A percentile compares a stretch with the other conserved stretches of the same genome.
phyloP scores from a whole-genome alignment of 2,329 filamentous ascomycete species.

The Cordyceps fumosorosea region DNA sequence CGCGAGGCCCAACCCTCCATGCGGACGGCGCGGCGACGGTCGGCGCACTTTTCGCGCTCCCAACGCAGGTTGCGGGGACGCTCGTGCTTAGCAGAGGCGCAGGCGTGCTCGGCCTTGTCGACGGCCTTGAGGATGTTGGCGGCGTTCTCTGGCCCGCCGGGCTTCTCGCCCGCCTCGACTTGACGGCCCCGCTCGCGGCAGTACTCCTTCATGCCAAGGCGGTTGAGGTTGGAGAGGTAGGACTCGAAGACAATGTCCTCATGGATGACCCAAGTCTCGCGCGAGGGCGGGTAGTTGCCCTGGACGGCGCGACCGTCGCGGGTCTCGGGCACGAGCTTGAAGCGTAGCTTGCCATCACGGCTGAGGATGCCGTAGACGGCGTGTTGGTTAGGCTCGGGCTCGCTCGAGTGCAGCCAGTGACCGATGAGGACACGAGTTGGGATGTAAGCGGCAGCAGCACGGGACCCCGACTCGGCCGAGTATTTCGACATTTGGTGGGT shows the following conservation, averaged over 20 bases:
- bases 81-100: constrained; percentile 2
- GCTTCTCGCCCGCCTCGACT: constrained; percentile 2
- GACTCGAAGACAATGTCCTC: constrained; percentile 10
- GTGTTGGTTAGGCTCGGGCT: constrained; percentile 13
- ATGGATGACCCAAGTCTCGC: constrained; percentile 12
- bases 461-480: neutral
- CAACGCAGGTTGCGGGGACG: constrained; percentile 12
- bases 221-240: constrained; percentile 11
- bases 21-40: constrained; percentile 4
- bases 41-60: constrained; percentile 12
- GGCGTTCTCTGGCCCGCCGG: constrained; percentile 4
- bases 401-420: constrained; percentile 12
- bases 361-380: constrained; percentile 13
- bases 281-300: constrained; percentile 6
- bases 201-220: constrained; percentile 13
- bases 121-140: constrained; percentile 13
- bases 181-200: constrained; percentile 10
- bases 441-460: neutral
- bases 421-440: constrained; percentile 9
- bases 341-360: constrained; percentile 13
- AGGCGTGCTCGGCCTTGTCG: constrained; percentile 8
- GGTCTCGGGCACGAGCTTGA: constrained; percentile 12
- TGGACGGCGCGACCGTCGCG: constrained; percentile 7
- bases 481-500: constrained; percentile 2
- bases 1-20: constrained; percentile 6